A percentile compares a stretch with the other conserved stretches of the same genome.
Conservation (phyloP, 2,329 filamentous ascomycete genomes). For the Penicillium sp. region DNA sequence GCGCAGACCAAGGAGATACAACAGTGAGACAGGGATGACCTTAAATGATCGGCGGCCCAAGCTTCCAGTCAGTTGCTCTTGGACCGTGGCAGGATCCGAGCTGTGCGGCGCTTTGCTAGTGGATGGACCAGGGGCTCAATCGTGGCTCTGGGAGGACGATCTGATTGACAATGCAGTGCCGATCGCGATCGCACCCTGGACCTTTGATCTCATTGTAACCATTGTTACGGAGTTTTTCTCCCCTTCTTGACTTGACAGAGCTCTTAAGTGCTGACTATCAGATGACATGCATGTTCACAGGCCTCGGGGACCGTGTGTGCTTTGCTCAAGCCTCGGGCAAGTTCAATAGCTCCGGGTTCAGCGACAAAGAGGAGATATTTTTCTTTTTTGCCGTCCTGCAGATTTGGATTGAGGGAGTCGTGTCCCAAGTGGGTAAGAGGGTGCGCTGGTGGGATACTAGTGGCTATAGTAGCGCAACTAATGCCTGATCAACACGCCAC, state of each 20-base stretch:
- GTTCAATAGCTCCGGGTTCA: neutral
- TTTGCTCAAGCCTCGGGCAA: neutral
- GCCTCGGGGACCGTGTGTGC: neutral
- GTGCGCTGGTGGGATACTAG: slow-evolving; percentile 10
- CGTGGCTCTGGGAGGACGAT: neutral
- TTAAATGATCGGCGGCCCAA: slow-evolving; percentile 5
- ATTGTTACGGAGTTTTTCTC: neutral
- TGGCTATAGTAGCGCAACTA: neutral
- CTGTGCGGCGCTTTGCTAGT: slow-evolving; percentile 6
- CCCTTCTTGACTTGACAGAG: neutral
- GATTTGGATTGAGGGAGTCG: neutral
- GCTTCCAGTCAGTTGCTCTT: neutral
- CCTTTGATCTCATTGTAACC: neutral
- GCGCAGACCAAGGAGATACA: neutral
- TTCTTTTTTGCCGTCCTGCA: neutral
- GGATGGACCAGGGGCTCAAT: slow-evolving; percentile 1
- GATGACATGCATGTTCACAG: slow-evolving; percentile 8
- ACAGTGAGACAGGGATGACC: neutral
- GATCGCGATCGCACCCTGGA: neutral
- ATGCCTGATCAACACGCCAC: slow-evolving; percentile 13
- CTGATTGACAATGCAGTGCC: slow-evolving; percentile 4
- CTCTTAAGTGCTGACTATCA: slow-evolving; percentile 2
- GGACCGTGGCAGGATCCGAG: neutral
- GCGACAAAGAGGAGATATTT: neutral
- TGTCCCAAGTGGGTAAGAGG: neutral